Evolutionary conservation across 805 yeast species (phyloP).

Genomic region (Candida nonsorbophila): DNA sequence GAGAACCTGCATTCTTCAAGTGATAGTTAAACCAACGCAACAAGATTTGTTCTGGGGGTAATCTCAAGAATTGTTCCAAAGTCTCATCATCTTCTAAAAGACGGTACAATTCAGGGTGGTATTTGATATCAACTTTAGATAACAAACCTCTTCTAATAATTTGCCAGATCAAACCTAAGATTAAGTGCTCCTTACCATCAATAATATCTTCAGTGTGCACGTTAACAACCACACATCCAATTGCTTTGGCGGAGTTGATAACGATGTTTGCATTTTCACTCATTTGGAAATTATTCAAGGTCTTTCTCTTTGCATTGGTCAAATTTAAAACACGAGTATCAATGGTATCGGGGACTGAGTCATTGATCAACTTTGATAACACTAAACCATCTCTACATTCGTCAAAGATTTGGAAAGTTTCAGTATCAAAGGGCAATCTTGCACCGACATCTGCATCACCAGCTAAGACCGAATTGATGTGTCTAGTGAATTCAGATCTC

Average conservation of each 20-base stretch:
- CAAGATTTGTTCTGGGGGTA: constrained; percentile 96
- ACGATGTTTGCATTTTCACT: constrained; percentile 96
- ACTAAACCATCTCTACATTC: constrained; percentile 95
- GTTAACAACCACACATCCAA: constrained; percentile 96
- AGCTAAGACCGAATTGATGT: constrained; percentile 84
- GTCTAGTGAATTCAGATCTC: constrained; percentile 91
- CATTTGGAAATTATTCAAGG: constrained; percentile 89
- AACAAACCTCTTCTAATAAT: constrained; percentile 93
- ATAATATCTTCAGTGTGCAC: constrained; percentile 94
- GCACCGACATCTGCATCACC: constrained; percentile 84
- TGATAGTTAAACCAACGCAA: constrained; percentile 98
- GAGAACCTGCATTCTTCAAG: constrained; percentile 86
- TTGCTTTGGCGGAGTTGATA: constrained; percentile 97
- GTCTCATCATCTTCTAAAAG: constrained; percentile 95
- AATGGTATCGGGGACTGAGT: constrained; percentile 96
- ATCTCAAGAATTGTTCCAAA: constrained; percentile 88
- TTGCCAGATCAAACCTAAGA: constrained; percentile 93
- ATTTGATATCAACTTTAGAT: constrained; percentile 90
- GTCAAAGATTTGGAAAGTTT: constrained; percentile 91
- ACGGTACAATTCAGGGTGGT: constrained; percentile 94
- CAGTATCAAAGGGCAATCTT: constrained; percentile 87
- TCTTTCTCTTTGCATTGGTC: constrained; percentile 69
- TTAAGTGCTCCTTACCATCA: constrained; percentile 90
- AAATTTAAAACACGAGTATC: constrained; percentile 94
- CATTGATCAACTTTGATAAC: constrained; percentile 88